Evolutionary conservation across 2,329 filamentous ascomycete species (phyloP), one percentile per base, ranked within the genome.

Genomic region (Neonectria neomacrospora): DNA sequence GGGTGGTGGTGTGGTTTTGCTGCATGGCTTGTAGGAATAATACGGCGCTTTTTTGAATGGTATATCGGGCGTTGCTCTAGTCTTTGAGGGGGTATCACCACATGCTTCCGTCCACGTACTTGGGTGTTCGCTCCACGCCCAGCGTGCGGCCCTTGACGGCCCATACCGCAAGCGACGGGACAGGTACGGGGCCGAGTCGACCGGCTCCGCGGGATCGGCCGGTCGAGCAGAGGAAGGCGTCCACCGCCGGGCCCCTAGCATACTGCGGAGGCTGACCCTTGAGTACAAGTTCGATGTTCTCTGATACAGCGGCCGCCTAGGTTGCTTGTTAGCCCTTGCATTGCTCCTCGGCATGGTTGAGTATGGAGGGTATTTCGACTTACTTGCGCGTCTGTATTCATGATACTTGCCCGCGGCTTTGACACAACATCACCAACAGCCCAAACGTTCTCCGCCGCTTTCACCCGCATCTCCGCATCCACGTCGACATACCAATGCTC

Each of bases 351-450:
- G 7, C 14, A 4, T 2, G 4, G 37, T 10, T 28, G 4, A 6
- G 12, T 1, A 30, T 18, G 42, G 20, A 9, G 30, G 37, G 3
- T 26, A 16, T 20, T 18, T 37, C 8, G 9, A 70, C 78, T 71
- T 60, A 81, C 81, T 73, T 87, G 85, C 67, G 85, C 85, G 61
- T 86, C 88, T 0, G 87, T 87, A 59, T 86, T 81, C 76, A 89
- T 84, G 71, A 88, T 89, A 1, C 86, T 86, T 6, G 86, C 82
- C 23, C 80, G 78, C 22, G 85, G 84, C 71, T 80, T 81, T 67
- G 80, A 82, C 23, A 86, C 81, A 44, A 86, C 75, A 58, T 88
- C 85, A 23, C 85, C 85, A 3, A 81, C 79, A 8, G 85, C 85
- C 85, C 85, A 88, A 23, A 86, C 79, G 54, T 80, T 74, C 16